Percentiles rank a stretch among this genome's conserved stretches.
Evolutionary conservation across 768 basidiomycete species (phyloP).

Genomic region (Scleroderma bovista): DNA sequence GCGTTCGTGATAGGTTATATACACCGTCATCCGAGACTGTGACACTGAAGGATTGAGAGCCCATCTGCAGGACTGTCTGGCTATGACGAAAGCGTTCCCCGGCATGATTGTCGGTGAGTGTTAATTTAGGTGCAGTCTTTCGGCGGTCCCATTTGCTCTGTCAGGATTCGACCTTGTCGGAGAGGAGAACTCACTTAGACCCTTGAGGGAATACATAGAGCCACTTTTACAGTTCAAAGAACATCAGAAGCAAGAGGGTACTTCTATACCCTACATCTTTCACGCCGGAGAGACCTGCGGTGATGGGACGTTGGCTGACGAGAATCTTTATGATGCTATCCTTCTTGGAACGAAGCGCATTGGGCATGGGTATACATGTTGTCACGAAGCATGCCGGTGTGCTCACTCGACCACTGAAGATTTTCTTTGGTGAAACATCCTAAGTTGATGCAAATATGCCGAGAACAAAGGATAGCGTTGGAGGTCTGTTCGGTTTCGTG

Average conservation of each 20-base stretch:
- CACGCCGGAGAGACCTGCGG: conserved; percentile 80
- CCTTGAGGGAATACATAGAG: conserved; percentile 58
- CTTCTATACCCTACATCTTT: conserved; percentile 68
- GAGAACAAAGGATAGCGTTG: conserved; percentile 55
- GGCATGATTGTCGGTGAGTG: conserved; percentile 58
- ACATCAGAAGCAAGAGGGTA: conserved; percentile 47
- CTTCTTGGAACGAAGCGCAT: conserved; percentile 74
- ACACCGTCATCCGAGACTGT: conserved; percentile 54
- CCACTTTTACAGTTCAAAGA: conserved; percentile 55
- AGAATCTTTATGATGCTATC: conserved; percentile 75
- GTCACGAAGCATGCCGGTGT: background rate
- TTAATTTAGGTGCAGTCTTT: background rate
- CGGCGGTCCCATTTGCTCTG: background rate
- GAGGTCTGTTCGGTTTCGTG: conserved; percentile 83
- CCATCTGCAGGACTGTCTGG: conserved; percentile 72
- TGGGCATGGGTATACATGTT: conserved; percentile 59
- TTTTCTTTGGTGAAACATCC: conserved; percentile 78
- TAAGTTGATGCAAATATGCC: conserved; percentile 61
- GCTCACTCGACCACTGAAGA: conserved; percentile 26
- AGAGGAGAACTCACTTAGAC: conserved; percentile 55
- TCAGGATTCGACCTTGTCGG: conserved; percentile 81
- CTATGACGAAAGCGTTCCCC: conserved; percentile 68
- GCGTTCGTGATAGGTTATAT: conserved; percentile 51
- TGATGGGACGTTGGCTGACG: conserved; percentile 65
- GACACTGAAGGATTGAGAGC: conserved; percentile 52